Evolutionary conservation across 805 yeast species (phyloP), one percentile per base, ranked within the genome.

Genomic region (Candida khao-thaluensis): DNA sequence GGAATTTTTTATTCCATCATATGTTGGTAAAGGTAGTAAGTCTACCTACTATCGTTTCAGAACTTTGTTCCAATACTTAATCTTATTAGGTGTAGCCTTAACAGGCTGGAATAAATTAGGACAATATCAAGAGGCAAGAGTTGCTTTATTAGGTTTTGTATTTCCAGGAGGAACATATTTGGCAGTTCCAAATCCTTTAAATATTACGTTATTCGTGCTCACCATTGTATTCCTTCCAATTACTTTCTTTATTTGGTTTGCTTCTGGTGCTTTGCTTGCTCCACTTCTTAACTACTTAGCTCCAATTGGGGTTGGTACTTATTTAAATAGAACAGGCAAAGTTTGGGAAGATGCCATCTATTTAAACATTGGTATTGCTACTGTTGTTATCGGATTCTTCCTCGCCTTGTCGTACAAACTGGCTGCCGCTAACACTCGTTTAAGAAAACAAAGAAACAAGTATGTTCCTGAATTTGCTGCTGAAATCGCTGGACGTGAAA

Each of bases 241-340:
- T 4, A 25, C 38, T 15, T 39, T 39, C 32, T 39, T 39, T 37
- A 23, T 33, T 6, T 39, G 42, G 42, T 39, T 39, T 34, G 42
- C 30, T n/a, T 39, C 42, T 20, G 42, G 42, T n/a, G 42, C 42
- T 12, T 20, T 39, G 15, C 18, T 29, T 30, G 31, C 33, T 17
- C 42, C 42, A 7, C 22, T 39, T 27, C 32, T 34, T 22, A 34
- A 33, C 23, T 39, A 39, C 26, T 25, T 34, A 12, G 30, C 21
- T 17, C 42, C 42, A 7, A 39, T 39, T 34, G 37, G 23, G 8
- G 14, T 39, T 26, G 30, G 29, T 26, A 21, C 38, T 15, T 39
- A 33, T 23, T 22, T 39, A 11, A 29, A 26, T 25, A 17, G 29
- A 21, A 24, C 7, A 18, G 30, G 22, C n/a, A 23, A 24, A n/a